Evolutionary conservation across 208 protist species (phyloP).

Genomic region (Trypanosoma lewisi): DNA sequence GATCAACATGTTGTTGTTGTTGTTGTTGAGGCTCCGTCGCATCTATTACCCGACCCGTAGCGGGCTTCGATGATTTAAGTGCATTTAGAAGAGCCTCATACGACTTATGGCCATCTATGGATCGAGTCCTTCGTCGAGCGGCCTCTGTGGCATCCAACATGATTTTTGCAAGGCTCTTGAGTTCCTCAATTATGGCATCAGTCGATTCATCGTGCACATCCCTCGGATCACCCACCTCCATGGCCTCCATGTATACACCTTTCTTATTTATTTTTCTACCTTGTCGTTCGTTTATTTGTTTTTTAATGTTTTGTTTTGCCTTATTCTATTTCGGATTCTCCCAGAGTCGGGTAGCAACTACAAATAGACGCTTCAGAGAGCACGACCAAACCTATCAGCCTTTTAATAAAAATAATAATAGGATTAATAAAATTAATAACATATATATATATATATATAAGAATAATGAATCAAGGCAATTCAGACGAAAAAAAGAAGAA

Average conservation of each 20-base stretch:
- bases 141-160: constrained; percentile 84
- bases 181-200: constrained; percentile 80
- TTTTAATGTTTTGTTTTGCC: too few relatives aligned
- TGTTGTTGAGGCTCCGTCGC: neutral
- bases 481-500: too few relatives aligned
- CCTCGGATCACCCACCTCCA: constrained; percentile 3
- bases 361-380: too few relatives aligned
- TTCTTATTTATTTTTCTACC: too few relatives aligned
- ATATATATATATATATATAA: too few relatives aligned
- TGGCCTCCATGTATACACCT: too few relatives aligned
- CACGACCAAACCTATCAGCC: too few relatives aligned
- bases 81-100: constrained; percentile 73
- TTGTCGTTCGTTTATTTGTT: neutral
- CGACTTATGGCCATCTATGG: constrained; percentile 47
- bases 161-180: constrained; percentile 76
- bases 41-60: neutral
- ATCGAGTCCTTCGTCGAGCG: constrained; percentile 46
- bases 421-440: too few relatives aligned
- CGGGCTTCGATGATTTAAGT: constrained; percentile 28
- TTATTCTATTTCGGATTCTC: too few relatives aligned
- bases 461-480: too few relatives aligned
- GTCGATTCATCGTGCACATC: constrained; percentile 28
- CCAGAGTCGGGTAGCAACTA: too few relatives aligned
- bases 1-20: neutral
- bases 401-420: too few relatives aligned